Percentiles rank a stretch among this genome's conserved stretches.
Evolutionary conservation across 208 protist species (phyloP).

Genomic region (Trypanosomatidae sp.): DNA sequence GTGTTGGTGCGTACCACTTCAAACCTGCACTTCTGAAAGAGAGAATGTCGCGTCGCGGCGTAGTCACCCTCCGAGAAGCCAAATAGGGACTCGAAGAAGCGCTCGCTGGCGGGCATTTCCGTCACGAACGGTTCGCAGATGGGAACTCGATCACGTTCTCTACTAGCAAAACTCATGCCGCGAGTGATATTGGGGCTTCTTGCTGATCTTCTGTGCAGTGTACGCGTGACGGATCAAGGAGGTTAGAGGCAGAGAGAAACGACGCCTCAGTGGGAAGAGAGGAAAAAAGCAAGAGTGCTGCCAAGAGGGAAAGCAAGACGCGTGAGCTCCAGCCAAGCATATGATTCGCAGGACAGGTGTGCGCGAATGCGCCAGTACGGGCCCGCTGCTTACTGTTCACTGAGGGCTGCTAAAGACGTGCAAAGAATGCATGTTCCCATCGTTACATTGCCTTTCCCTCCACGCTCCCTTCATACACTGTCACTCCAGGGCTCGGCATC

Average conservation of each 20-base stretch:
- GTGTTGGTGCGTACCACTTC: slow-evolving; percentile 2
- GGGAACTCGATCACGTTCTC: neutral
- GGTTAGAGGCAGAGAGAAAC: neutral
- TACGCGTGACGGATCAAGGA: neutral
- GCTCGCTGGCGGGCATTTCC: slow-evolving; percentile 3
- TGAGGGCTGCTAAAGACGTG: neutral
- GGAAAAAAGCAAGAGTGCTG: neutral
- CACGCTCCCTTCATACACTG: neutral
- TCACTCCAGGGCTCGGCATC: neutral
- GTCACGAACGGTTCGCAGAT: neutral
- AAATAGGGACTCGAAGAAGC: slow-evolving; percentile 42
- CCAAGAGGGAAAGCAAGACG: neutral
- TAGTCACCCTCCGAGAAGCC: slow-evolving; percentile 33
- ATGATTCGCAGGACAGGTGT: neutral
- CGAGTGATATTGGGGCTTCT: neutral
- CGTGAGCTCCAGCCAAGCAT: neutral
- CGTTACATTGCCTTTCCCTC: neutral
- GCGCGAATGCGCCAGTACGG: neutral
- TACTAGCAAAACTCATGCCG: neutral
- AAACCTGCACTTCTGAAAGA: slow-evolving; percentile 19
- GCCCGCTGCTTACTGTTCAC: neutral
- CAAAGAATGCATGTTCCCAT: neutral
- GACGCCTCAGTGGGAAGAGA: neutral
- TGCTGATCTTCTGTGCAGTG: neutral
- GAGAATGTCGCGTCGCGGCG: slow-evolving; percentile 11